phyloP scores from a whole-genome alignment of 495 filamentous ascomycete species.

The Annulohypoxylon stygium region DNA sequence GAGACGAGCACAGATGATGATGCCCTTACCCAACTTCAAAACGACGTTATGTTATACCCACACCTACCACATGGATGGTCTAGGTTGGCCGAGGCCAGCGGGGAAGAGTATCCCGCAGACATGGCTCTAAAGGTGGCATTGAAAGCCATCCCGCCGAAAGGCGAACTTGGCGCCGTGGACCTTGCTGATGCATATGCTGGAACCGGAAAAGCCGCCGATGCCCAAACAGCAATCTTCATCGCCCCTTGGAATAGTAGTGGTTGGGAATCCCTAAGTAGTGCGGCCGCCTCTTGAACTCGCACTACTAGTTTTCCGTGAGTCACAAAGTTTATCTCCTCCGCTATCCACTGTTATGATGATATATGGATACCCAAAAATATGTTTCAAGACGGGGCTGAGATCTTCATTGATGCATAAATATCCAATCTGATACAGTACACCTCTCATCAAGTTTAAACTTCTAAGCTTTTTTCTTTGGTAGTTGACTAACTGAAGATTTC shows the following conservation, averaged over 20 bases:
- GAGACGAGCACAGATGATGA: slow-evolving; percentile 50
- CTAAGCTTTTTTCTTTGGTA: background rate
- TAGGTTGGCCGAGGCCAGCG: slow-evolving; percentile 67
- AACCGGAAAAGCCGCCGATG: slow-evolving; percentile 76
- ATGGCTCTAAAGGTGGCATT: slow-evolving; percentile 87
- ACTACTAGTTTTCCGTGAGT: slow-evolving; percentile 30
- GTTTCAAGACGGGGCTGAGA: slow-evolving; percentile 55
- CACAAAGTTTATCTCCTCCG: background rate
- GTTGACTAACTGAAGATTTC: slow-evolving; percentile 11
- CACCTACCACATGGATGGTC: slow-evolving; percentile 82
- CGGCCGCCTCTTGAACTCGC: slow-evolving; percentile 43
- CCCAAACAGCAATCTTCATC: slow-evolving; percentile 80
- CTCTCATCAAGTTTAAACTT: background rate
- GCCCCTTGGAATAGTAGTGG: slow-evolving; percentile 80
- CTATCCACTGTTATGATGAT: slow-evolving; percentile 47
- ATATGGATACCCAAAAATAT: slow-evolving; percentile 48
- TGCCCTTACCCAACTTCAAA: slow-evolving; percentile 68
- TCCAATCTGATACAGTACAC: slow-evolving; percentile 38
- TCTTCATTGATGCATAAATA: slow-evolving; percentile 52
- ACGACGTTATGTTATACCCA: slow-evolving; percentile 82
- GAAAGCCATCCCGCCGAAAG: slow-evolving; percentile 76
- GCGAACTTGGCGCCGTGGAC: slow-evolving; percentile 74
- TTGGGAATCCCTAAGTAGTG: slow-evolving; percentile 66
- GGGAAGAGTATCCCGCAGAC: slow-evolving; percentile 72
- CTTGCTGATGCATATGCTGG: slow-evolving; percentile 83